phyloP scores from a whole-genome alignment of 352 stramenopile species.

The Phytophthora chlamydospora region DNA sequence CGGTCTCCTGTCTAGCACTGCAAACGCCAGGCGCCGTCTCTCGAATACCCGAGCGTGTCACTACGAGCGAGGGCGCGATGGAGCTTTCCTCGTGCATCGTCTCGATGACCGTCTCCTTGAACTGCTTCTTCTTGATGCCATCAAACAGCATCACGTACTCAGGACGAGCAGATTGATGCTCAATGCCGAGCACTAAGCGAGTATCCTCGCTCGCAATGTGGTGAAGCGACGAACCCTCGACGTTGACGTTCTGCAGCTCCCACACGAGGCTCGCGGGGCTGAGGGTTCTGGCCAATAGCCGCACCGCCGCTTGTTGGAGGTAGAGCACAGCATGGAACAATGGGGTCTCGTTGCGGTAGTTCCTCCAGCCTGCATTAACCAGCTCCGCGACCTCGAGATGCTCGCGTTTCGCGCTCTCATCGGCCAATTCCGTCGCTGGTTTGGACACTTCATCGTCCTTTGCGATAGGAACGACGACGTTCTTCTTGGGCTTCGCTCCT shows the following conservation, averaged over 20 bases:
- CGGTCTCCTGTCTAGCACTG: conserved; percentile 23
- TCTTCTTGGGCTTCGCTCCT: conserved; percentile 24
- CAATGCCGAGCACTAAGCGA: conserved; percentile 40
- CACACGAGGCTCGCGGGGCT: conserved; percentile 47
- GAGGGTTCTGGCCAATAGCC: conserved; percentile 43
- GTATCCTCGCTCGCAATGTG: conserved; percentile 56
- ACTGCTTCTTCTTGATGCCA: conserved; percentile 52
- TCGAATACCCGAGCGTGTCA: conserved; percentile 43
- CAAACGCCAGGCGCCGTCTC: conserved; percentile 6
- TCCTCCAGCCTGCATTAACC: conserved; percentile 58
- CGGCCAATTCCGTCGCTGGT: neutral
- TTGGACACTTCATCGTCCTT: conserved; percentile 4
- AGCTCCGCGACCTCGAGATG: conserved; percentile 33
- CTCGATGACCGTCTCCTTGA: conserved; percentile 80
- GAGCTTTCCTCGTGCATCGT: conserved; percentile 75
- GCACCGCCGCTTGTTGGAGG: conserved; percentile 52
- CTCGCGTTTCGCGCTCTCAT: conserved; percentile 4
- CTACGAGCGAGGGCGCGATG: conserved; percentile 52
- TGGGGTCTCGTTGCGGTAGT: conserved; percentile 69
- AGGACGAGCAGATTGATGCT: conserved; percentile 30
- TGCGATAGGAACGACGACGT: conserved; percentile 27
- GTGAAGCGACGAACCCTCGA: conserved; percentile 74
- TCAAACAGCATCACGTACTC: conserved; percentile 85
- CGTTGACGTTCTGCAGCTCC: conserved; percentile 68
- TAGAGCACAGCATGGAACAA: conserved; percentile 69